Percentiles rank a stretch among this genome's conserved stretches.
phyloP scores from a whole-genome alignment of 768 basidiomycete species.

The Lactifluus subvellereus region DNA sequence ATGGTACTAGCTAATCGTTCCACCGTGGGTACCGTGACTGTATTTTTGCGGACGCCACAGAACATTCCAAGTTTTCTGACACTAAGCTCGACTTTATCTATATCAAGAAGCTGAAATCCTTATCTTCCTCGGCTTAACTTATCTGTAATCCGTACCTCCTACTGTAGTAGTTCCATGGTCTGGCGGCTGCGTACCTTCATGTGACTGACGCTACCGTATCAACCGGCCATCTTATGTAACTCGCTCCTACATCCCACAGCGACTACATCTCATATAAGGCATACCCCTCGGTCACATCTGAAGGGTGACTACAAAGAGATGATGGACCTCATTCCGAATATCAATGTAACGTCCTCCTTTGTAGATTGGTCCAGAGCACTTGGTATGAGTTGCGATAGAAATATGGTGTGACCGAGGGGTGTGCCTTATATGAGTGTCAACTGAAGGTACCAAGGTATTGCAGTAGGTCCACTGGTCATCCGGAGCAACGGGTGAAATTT shows the following conservation, averaged over 20 bases:
- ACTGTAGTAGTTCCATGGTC: not conserved
- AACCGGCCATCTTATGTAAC: not conserved
- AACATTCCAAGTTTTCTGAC: not conserved
- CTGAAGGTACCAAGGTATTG: not conserved
- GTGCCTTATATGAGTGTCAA: too few species aligned
- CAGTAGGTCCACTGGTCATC: not conserved
- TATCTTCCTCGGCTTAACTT: not conserved
- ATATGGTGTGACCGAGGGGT: too few species aligned
- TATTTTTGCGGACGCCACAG: not conserved
- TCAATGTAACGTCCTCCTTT: too few species aligned
- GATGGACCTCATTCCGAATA: too few species aligned
- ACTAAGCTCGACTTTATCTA: not conserved
- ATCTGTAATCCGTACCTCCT: not conserved
- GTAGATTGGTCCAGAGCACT: too few species aligned
- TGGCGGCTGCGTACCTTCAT: not conserved
- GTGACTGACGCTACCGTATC: not conserved
- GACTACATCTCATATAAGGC: too few species aligned
- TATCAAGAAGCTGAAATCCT: not conserved
- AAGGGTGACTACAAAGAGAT: too few species aligned
- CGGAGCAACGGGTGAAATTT: not conserved
- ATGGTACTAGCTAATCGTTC: not conserved
- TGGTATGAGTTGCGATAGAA: too few species aligned
- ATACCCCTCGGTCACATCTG: too few species aligned
- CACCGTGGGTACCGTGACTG: not conserved
- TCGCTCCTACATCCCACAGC: not conserved